These are phyloP conservation scores for Angomonas ambiguus DNA, from an alignment of 208 protist genomes.

Conservation along the genomic window DNA sequence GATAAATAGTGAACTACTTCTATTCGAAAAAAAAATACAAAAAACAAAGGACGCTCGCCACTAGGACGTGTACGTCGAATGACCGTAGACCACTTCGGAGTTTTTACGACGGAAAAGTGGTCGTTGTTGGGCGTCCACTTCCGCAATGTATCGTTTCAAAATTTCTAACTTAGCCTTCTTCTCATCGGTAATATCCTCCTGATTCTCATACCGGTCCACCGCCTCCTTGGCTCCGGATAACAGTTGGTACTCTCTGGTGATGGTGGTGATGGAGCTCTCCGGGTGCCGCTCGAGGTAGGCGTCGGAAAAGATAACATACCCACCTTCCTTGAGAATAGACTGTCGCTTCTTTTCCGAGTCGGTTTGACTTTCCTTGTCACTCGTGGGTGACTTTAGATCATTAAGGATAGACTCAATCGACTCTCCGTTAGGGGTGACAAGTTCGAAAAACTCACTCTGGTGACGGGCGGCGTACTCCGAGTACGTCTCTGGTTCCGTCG, in stretches of 20 bases:
- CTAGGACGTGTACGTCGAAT: background rate
- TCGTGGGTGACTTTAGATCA: background rate
- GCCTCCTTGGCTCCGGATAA: background rate
- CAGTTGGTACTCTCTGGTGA: slow-evolving; percentile 2
- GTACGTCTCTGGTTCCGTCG: background rate
- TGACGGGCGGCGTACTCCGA: background rate
- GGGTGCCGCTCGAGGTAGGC: slow-evolving; percentile 10
- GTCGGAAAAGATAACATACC: slow-evolving; percentile 17
- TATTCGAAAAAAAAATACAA: background rate
- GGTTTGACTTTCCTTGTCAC: too few relatives aligned
- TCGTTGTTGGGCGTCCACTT: slow-evolving; percentile 11
- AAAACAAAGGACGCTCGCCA: background rate
- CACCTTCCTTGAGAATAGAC: slow-evolving; percentile 10
- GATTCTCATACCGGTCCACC: background rate
- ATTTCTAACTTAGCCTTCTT: slow-evolving; percentile 10
- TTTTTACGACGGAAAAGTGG: slow-evolving; percentile 16
- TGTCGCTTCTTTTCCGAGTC: background rate
- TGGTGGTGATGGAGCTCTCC: background rate
- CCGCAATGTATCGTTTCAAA: slow-evolving; percentile 6
- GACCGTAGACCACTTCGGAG: background rate
- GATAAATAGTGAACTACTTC: too few relatives aligned
- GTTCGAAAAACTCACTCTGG: slow-evolving; percentile 13
- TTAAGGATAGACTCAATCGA: background rate
- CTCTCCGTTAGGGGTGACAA: slow-evolving; percentile 12
- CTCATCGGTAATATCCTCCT: background rate